phyloP scores from a whole-genome alignment of 2,329 filamentous ascomycete genomes.

The Trichoderma koningii region DNA sequence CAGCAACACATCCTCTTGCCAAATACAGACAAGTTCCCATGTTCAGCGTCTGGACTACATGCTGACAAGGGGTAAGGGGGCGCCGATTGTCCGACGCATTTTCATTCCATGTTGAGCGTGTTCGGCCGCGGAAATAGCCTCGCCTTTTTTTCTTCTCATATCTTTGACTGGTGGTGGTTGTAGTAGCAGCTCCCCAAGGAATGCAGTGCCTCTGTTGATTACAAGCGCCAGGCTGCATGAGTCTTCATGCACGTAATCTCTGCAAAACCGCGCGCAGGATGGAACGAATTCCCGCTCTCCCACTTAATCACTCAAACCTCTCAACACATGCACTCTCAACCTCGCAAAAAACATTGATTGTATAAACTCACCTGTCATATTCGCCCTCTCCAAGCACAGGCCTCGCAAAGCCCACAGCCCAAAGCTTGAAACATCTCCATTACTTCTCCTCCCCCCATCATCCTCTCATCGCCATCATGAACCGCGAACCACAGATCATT shows the following conservation, averaged over 20 bases:
- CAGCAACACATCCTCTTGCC: not conserved
- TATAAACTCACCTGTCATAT: not conserved
- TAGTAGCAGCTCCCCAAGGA: too few relatives aligned
- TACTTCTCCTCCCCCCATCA: not conserved
- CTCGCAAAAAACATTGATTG: not conserved
- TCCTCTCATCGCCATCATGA: too few relatives aligned
- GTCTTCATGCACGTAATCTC: too few relatives aligned
- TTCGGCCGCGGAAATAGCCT: not conserved
- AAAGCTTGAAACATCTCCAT: not conserved
- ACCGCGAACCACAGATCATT: too few relatives aligned
- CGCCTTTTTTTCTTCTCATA: too few relatives aligned
- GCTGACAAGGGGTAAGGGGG: not conserved
- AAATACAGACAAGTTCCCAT: not conserved
- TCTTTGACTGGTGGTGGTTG: too few relatives aligned
- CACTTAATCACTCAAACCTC: not conserved
- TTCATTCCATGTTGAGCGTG: too few relatives aligned
- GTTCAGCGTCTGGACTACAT: not conserved
- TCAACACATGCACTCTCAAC: not conserved
- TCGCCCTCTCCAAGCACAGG: not conserved
- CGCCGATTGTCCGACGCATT: too few relatives aligned
- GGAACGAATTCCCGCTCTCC: not conserved
- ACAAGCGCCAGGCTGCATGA: too few relatives aligned
- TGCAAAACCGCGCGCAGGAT: too few relatives aligned
- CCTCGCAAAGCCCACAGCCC: not conserved
- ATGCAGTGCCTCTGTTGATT: too few relatives aligned